phyloP scores from a whole-genome alignment of 208 protist species.

The Tetramitus jugosus region DNA sequence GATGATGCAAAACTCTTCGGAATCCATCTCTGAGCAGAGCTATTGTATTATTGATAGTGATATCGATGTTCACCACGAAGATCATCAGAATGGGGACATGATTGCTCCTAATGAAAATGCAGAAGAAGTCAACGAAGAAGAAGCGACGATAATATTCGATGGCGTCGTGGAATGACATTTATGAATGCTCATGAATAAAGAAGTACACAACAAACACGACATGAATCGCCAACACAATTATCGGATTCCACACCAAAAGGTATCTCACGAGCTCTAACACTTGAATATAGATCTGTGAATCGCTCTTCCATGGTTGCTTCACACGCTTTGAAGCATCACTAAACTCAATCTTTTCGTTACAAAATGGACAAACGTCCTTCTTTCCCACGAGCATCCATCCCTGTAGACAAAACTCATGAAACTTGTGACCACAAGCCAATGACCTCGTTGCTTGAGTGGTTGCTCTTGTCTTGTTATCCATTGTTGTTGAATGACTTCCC shows the following conservation, averaged over 20 bases:
- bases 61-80: no score
- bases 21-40: no score
- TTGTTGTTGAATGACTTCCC: not conserved
- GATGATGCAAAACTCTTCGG: no score
- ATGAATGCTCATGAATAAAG: no score
- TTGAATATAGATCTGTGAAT: not conserved
- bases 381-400: conserved; percentile 19
- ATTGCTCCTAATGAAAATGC: no score
- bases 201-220: no score
- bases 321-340: not conserved
- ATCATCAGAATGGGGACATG: no score
- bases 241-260: conserved; percentile 9
- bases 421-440: not conserved
- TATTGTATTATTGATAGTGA: no score
- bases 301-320: not conserved
- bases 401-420: conserved; percentile 20
- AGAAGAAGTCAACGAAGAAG: no score
- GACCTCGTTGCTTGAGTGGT: conserved; percentile 12
- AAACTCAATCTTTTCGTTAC: not conserved
- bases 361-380: conserved; percentile 7
- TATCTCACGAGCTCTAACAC: not conserved
- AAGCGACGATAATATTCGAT: no score
- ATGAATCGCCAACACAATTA: no score
- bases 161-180: no score
- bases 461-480: not conserved